Base-by-base conservation (phyloP, 2,329 filamentous ascomycete species). In the Nannizzia gypsea region DNA sequence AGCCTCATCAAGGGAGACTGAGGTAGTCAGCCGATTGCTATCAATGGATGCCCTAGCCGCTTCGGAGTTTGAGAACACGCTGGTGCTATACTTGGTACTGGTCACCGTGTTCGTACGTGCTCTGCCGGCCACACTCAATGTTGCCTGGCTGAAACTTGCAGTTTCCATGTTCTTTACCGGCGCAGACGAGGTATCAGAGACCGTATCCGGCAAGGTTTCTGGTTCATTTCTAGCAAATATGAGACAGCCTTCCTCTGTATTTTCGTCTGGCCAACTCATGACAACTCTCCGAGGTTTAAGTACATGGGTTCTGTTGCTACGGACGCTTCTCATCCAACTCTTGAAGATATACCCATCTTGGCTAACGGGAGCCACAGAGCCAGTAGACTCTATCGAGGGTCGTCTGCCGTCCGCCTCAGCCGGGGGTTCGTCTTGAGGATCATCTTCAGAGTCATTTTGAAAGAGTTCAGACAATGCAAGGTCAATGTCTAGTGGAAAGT, bases 131-230 rank as follows among this genome's bases (percentile, higher is more conserved):
- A 87, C 78, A 72, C 88, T 95, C 65, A 83, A 80, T 66, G 86
- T 89, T 55, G 84, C 81, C 61, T 91, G 77, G 62, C 90, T 95
- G 3, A 54, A 79, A 61, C 87, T 91, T 58, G 88, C 87, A 63
- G 89, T 93, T 70, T 87, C 90, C 65, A 95, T 81, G 15, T 83
- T 86, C n/a, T 85, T 83, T 42, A 96, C 83, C 68, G 91, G 90
- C 1, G 82, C 87, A 62, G 89, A 84, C 0, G 90, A 95, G 5
- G 88, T 89, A 1, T 81, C 81, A 11, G 88, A 88, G 1, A 86
- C 87, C 11, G 48, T 83, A 59, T 83, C 80, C 61, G 81, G 78
- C 66, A 80, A 79, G 56, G 65, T 67, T 3, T 36, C 56, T 13
- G 40, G 17, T 6, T 46, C 17, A 15, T 17, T 46, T 1, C 34